These are phyloP conservation scores for Chrysoporthe puriensis DNA, from an alignment of 2,329 filamentous ascomycete genomes.

Conservation along the genomic window DNA sequence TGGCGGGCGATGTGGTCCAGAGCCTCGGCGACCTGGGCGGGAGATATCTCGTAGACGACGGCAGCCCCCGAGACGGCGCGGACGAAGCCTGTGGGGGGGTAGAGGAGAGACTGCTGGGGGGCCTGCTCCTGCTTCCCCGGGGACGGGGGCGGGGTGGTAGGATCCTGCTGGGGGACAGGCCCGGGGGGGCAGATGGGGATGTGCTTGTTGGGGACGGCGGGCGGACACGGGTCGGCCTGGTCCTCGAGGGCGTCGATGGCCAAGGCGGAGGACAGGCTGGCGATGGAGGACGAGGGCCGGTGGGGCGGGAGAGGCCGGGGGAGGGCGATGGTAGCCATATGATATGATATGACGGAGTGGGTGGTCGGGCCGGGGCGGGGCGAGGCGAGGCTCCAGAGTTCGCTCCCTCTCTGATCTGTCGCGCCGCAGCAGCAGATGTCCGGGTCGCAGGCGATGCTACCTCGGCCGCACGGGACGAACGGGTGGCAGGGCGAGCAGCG, in stretches of 20 bases:
- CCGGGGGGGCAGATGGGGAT: slow-evolving; percentile 87
- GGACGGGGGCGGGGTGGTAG: slow-evolving; percentile 68
- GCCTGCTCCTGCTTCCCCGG: slow-evolving; percentile 59
- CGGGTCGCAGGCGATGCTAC: background rate
- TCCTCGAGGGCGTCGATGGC: slow-evolving; percentile 43
- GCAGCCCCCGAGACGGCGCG: slow-evolving; percentile 55
- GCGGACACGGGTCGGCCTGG: slow-evolving; percentile 38
- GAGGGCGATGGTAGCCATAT: slow-evolving; percentile 62
- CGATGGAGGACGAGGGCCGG: slow-evolving; percentile 39
- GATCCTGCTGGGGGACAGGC: slow-evolving; percentile 59
- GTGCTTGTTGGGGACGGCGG: slow-evolving; percentile 81
- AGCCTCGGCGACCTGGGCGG: slow-evolving; percentile 69
- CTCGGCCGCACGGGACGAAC: background rate
- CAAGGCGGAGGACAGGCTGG: slow-evolving; percentile 38
- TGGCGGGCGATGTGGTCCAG: slow-evolving; percentile 77
- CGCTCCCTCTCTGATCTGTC: background rate
- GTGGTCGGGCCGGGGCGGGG: background rate
- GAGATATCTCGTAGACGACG: slow-evolving; percentile 73
- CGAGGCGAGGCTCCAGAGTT: background rate
- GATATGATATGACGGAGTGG: no score
- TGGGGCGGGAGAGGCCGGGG: slow-evolving; percentile 40
- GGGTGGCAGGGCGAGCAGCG: background rate
- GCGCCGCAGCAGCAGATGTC: background rate
- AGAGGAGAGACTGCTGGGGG: slow-evolving; percentile 70
- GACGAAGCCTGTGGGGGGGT: slow-evolving; percentile 70